These are phyloP conservation scores for Yamadazyma sp. DNA, from an alignment of 1,139 yeast genomes.

Conservation along the genomic window DNA sequence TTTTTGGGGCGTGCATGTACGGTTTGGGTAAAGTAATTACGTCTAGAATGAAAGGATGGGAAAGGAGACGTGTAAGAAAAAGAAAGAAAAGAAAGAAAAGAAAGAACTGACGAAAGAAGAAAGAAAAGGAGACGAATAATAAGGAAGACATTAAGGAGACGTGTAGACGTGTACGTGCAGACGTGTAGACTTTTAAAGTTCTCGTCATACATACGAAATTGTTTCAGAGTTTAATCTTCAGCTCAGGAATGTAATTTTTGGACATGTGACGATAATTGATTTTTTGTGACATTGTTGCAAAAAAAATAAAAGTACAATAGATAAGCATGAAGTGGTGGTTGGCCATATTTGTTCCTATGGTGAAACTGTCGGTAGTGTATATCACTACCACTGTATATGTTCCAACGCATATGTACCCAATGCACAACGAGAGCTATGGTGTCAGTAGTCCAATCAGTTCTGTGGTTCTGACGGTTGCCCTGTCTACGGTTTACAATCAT, in stretches of 20 bases:
- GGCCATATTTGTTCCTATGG: background rate
- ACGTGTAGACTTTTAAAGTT: too few species aligned
- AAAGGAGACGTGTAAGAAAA: background rate
- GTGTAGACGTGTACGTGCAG: background rate
- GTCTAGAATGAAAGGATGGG: background rate
- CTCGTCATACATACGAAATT: too few species aligned
- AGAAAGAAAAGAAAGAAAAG: too few species aligned
- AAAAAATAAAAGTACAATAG: background rate
- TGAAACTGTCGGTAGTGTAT: background rate
- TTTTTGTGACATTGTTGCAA: background rate
- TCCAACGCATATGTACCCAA: background rate
- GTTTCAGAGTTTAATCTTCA: too few species aligned
- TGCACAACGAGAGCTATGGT: background rate
- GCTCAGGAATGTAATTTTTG: too few species aligned
- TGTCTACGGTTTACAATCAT: background rate
- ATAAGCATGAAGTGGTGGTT: background rate
- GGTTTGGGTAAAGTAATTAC: background rate
- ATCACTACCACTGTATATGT: conserved; percentile 1
- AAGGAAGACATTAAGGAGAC: too few species aligned
- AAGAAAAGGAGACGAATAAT: too few species aligned
- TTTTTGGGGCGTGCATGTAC: background rate
- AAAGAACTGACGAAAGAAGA: too few species aligned
- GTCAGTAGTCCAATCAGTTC: too few species aligned
- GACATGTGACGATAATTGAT: background rate
- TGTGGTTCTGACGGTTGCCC: too few species aligned